Evolutionary conservation across 805 yeast genomes (phyloP).

Genomic region (Wickerhamomyces canadensis): DNA sequence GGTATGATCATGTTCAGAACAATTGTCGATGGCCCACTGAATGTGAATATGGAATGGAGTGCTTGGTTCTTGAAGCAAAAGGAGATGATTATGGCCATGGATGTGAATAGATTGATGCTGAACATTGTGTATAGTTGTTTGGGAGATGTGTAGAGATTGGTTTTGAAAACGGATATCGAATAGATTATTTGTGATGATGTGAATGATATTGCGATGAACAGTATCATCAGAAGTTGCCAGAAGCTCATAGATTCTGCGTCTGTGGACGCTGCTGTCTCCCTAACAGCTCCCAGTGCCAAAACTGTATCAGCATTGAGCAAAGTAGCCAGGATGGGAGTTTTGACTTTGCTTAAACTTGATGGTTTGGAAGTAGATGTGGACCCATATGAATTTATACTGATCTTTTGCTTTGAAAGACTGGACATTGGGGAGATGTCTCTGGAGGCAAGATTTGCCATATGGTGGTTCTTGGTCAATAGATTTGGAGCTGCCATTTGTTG

Average conservation of each 20-base stretch:
- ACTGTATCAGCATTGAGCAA: constrained; percentile 11
- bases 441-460: no score
- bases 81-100: constrained; percentile 19
- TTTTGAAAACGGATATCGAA: constrained; percentile 69
- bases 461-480: no score
- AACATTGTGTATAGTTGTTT: constrained; percentile 85
- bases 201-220: constrained; percentile 24
- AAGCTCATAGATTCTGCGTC: background rate
- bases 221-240: constrained; percentile 5
- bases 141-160: constrained; percentile 82
- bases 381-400: constrained; percentile 3
- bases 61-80: background rate
- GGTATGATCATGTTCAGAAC: background rate
- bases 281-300: constrained; percentile 2
- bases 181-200: constrained; percentile 28
- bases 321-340: constrained; percentile 17
- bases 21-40: background rate
- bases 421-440: constrained; percentile 7
- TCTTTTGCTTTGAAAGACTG: constrained; percentile 1
- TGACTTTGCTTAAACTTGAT: constrained; percentile 6
- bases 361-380: constrained; percentile 1
- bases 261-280: constrained; percentile 1
- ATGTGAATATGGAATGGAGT: background rate
- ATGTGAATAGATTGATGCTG: constrained; percentile 21
- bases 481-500: background rate